Conservation (phyloP, 306 rosid species). For the Quillaja saponaria region DNA sequence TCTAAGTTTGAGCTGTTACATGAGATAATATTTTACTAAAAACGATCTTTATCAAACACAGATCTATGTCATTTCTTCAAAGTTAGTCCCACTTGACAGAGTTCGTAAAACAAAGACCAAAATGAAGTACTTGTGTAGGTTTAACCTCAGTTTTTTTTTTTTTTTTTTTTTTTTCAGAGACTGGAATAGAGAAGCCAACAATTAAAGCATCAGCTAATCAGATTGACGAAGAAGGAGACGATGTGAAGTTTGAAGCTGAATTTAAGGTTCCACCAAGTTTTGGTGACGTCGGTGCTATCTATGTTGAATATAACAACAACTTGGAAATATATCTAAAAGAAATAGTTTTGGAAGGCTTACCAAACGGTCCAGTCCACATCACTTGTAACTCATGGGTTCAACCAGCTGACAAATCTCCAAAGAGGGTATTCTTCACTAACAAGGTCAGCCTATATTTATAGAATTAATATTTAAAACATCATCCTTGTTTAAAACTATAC, state of each 20-base stretch:
- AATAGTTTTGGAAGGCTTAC: constrained; percentile 34
- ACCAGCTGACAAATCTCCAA: not conserved
- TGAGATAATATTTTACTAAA: no score
- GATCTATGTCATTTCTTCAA: no score
- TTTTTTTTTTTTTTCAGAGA: no score
- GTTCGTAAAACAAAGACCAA: no score
- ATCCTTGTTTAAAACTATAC: no score
- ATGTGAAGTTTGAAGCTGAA: constrained; percentile 16
- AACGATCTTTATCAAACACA: no score
- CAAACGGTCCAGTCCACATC: constrained; percentile 26
- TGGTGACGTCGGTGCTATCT: constrained; percentile 40
- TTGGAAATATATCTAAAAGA: constrained; percentile 24
- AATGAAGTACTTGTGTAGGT: no score
- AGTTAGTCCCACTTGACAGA: no score
- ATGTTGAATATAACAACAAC: constrained; percentile 22
- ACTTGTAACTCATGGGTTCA: constrained; percentile 48
- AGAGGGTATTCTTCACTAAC: constrained; percentile 45
- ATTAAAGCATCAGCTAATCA: not conserved
- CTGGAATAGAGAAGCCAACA: constrained; percentile 24
- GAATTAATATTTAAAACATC: no score
- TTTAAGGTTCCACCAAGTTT: constrained; percentile 27
- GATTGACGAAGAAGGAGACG: not conserved
- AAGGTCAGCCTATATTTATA: constrained; percentile 29
- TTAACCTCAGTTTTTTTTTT: no score
- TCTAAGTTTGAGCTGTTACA: no score